Conservation (phyloP, 2,329 filamentous ascomycete genomes). For the Exophiala sp. region DNA sequence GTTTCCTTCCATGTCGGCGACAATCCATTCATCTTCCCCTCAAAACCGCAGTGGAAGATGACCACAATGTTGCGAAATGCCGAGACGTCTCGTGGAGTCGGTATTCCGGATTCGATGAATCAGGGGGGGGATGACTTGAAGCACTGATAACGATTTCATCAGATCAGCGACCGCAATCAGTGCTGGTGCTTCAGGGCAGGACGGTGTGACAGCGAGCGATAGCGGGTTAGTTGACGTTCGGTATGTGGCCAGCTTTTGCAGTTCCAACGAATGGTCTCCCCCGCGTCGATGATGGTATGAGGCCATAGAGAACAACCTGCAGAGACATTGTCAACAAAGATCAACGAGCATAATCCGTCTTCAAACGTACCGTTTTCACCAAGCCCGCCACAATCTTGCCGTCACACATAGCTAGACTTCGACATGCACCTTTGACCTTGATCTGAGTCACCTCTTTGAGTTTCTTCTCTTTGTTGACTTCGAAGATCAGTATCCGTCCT, state of each 20-base stretch:
- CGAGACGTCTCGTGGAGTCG: constrained; percentile 65
- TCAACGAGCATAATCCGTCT: neutral
- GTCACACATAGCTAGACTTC: constrained; percentile 67
- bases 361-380: constrained; percentile 67
- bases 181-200: constrained; percentile 36
- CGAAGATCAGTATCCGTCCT: constrained; percentile 78
- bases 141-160: constrained; percentile 82
- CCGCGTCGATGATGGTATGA: constrained; percentile 35
- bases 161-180: constrained; percentile 81
- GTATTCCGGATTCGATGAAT: constrained; percentile 13
- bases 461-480: constrained; percentile 63
- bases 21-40: constrained; percentile 69
- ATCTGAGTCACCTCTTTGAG: constrained; percentile 66
- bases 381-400: constrained; percentile 78
- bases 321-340: constrained; percentile 1
- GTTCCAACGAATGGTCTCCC: constrained; percentile 37
- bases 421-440: constrained; percentile 70
- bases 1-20: constrained; percentile 83
- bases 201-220: constrained; percentile 65
- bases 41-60: constrained; percentile 68
- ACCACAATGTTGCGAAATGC: constrained; percentile 77
- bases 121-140: constrained; percentile 56
- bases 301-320: constrained; percentile 54
- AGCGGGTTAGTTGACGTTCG: constrained; percentile 78
- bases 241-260: constrained; percentile 69